Evolutionary conservation across 2,329 filamentous ascomycete genomes (phyloP).

Genomic region (Fusarium sp.): DNA sequence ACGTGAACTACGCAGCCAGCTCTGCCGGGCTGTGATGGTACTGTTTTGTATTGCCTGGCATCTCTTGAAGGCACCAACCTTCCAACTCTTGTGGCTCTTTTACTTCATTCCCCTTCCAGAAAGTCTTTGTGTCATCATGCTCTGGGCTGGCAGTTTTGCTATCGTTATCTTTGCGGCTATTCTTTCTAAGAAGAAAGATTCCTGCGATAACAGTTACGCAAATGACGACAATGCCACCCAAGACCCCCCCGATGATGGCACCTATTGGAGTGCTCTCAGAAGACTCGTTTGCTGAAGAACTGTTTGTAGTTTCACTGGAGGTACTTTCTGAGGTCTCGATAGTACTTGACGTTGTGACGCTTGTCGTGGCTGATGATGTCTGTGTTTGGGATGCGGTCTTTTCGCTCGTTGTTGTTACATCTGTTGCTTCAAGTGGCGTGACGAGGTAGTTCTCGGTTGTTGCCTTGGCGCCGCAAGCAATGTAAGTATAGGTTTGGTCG

Average conservation of each 20-base stretch:
- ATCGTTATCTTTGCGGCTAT: not conserved
- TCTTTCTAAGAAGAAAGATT: conserved; percentile 22
- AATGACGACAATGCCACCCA: conserved; percentile 53
- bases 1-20: not conserved
- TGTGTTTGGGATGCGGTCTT: not conserved
- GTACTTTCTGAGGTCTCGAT: not conserved
- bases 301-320: not conserved
- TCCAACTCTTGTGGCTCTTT: conserved; percentile 5
- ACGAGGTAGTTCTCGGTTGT: conserved; percentile 46
- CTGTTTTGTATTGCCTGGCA: not conserved
- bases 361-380: not conserved
- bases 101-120: not conserved
- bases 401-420: not conserved
- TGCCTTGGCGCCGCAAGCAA: conserved; percentile 51
- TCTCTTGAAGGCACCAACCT: not conserved
- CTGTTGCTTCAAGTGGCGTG: conserved; percentile 19
- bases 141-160: not conserved
- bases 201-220: not conserved
- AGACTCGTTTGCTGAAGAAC: not conserved
- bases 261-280: conserved; percentile 32
- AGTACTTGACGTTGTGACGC: not conserved
- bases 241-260: conserved; percentile 52
- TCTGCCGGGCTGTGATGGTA: not conserved
- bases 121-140: not conserved
- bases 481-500: conserved; percentile 54